These are phyloP conservation scores for Lactarius hengduanensis DNA, from an alignment of 768 basidiomycete species.

Conservation along the genomic window DNA sequence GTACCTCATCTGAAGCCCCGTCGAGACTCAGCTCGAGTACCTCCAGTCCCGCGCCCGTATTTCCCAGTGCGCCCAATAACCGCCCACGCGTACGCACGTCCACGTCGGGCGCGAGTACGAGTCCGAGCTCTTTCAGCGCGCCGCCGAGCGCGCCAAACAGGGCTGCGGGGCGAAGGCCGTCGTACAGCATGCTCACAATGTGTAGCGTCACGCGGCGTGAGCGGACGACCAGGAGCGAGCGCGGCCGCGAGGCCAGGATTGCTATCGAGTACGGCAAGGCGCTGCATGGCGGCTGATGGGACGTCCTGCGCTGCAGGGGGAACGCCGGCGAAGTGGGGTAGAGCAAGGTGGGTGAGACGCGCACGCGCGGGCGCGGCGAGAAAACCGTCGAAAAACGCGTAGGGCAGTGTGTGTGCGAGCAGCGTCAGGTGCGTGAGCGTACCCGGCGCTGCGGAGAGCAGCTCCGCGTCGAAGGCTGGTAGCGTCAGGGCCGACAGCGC, in stretches of 20 bases:
- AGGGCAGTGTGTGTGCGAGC: constrained; percentile 30
- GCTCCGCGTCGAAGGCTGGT: constrained; percentile 31
- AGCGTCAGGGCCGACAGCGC: constrained; percentile 32
- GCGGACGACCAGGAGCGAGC: constrained; percentile 33
- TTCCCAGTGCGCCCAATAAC: constrained; percentile 35
- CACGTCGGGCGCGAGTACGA: constrained; percentile 29
- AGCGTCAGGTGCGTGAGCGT: constrained; percentile 31
- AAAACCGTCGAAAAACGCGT: constrained; percentile 31
- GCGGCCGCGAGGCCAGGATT: constrained; percentile 31
- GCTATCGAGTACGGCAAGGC: constrained; percentile 30
- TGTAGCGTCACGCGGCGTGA: constrained; percentile 31
- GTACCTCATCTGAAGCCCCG: constrained; percentile 35
- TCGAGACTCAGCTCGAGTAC: constrained; percentile 33
- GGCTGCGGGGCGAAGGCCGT: constrained; percentile 36
- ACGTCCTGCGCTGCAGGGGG: constrained; percentile 22
- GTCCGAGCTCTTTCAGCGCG: constrained; percentile 24
- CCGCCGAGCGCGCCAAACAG: constrained; percentile 32
- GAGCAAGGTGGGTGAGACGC: constrained; percentile 18
- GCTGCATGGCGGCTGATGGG: constrained; percentile 18
- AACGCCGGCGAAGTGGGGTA: constrained; percentile 20
- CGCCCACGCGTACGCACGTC: constrained; percentile 37
- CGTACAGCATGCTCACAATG: constrained; percentile 36
- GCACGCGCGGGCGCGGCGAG: constrained; percentile 31
- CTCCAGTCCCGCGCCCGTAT: constrained; percentile 32
- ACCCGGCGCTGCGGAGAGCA: constrained; percentile 32